Evolutionary conservation across 148 eudicot species (phyloP).

Genomic region (Drosera capensis): DNA sequence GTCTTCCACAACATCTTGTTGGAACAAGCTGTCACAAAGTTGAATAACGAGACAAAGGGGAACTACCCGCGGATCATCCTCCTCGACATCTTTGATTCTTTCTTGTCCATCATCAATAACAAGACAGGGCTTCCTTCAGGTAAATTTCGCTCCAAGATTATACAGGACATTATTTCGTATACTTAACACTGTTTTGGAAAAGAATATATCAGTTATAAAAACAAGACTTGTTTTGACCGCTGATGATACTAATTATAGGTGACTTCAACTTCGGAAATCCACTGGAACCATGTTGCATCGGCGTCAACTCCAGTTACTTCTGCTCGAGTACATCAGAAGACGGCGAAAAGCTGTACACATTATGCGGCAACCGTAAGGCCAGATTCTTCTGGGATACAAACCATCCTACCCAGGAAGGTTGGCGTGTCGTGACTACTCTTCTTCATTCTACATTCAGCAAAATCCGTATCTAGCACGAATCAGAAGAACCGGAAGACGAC

Average conservation of each 20-base stretch:
- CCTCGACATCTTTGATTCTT: not conserved
- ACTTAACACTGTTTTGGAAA: not conserved
- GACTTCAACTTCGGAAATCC: conserved; percentile 33
- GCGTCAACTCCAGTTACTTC: conserved; percentile 11
- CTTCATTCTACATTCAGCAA: not conserved
- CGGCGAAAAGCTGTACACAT: conserved; percentile 48
- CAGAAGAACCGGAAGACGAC: too few relatives aligned
- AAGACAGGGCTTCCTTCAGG: not conserved
- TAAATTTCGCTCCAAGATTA: not conserved
- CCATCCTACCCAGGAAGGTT: conserved; percentile 81
- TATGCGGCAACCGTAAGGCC: conserved; percentile 35
- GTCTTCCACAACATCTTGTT: not conserved
- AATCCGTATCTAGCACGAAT: not conserved
- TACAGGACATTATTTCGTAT: not conserved
- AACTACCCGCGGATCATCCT: not conserved
- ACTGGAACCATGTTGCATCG: conserved; percentile 65
- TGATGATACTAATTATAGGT: conserved; percentile 14
- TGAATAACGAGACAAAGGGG: not conserved
- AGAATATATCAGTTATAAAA: not conserved
- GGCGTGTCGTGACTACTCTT: conserved; percentile 29
- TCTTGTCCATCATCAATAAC: not conserved
- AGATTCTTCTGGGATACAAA: conserved; percentile 66
- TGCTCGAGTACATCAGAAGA: conserved; percentile 41
- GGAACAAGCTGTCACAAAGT: not conserved
- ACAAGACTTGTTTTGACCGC: not conserved